Evolutionary conservation across 345 rosid species (phyloP).

Genomic region (Chamaenerion angustifolium): DNA sequence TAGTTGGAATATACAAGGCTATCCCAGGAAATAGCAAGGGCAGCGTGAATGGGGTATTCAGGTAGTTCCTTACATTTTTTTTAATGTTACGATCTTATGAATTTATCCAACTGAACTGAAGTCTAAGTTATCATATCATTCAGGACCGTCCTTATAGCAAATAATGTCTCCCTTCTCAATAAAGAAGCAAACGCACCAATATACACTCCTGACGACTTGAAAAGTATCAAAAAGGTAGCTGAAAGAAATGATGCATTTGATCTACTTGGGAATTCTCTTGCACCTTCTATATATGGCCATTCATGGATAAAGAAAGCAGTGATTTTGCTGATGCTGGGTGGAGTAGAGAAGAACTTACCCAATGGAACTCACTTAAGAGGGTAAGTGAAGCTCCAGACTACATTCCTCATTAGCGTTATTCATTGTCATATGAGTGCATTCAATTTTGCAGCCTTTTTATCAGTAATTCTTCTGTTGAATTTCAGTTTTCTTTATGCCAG

Average conservation of each 20-base stretch:
- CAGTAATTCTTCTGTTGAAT: neutral
- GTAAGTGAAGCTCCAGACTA: constrained; percentile 25
- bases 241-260: constrained; percentile 82
- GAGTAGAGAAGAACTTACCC: constrained; percentile 85
- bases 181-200: constrained; percentile 95
- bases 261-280: constrained; percentile 76
- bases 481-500: neutral
- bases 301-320: constrained; percentile 98
- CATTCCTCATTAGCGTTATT: neutral
- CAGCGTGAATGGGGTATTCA: constrained; percentile 91
- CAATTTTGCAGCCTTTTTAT: neutral
- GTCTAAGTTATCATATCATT: constrained; percentile 10
- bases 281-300: constrained; percentile 94
- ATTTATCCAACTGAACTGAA: constrained; percentile 3
- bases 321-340: constrained; percentile 80
- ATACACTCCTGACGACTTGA: constrained; percentile 62
- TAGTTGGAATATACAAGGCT: constrained; percentile 88
- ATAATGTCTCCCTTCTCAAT: constrained; percentile 76
- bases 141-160: constrained; percentile 89
- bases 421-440: neutral
- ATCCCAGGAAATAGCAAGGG: constrained; percentile 94
- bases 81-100: neutral
- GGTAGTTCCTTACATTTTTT: constrained; percentile 27
- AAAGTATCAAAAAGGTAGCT: constrained; percentile 78
- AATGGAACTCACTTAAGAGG: constrained; percentile 98